Evolutionary conservation across 2,329 filamentous ascomycete genomes (phyloP), one percentile per base, ranked within the genome.

Genomic region (Ophiostoma quercus): DNA sequence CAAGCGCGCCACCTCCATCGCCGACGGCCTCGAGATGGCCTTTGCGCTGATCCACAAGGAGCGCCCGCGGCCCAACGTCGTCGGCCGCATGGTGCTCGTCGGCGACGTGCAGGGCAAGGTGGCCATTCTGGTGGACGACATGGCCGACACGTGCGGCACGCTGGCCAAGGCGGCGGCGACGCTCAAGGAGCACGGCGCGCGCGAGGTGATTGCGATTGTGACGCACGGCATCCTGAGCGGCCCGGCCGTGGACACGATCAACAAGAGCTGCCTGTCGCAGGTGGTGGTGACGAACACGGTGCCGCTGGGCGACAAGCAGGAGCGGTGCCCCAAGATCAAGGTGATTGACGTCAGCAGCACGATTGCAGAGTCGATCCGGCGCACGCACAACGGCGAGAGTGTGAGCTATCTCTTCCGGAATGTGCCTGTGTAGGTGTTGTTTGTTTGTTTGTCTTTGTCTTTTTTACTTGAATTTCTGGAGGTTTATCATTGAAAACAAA

Each of bases 21-120:
- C 94, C 70, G 94, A 97, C 79, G 90, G 92, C 67, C 86, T 98
- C 72, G 93, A 97, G 77, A 88, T 94, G 66, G 90, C 89, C 72
- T 97, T 98, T 79, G 94, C 94, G 9, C 87, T 98, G 69, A 98
- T 98, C 75, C 94, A 97, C 85, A 97, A 98, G 83, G 94, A 97
- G 81, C 91, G 94, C 71, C 91, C 93, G 6, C 88, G 92, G 68
- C 80, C 81, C 65, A 94, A 94, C 76, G 92, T 94, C 77, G 92
- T 95, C 70, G 92, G 89, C 8, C 88, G 91, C 75, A 96, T 96
- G 92, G 91, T 93, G 0, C 89, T 99, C n/a, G 94, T 98, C 67
- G 95, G 95, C 74, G 93, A 96, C 74, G 95, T 98, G 66, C 86
- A 88, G 74, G 91, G 92, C 81, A 95, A 95, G 82, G 89, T 94